Evolutionary conservation across 2,329 filamentous ascomycete genomes (phyloP).

Genomic region (Delphinella strobiligena): DNA sequence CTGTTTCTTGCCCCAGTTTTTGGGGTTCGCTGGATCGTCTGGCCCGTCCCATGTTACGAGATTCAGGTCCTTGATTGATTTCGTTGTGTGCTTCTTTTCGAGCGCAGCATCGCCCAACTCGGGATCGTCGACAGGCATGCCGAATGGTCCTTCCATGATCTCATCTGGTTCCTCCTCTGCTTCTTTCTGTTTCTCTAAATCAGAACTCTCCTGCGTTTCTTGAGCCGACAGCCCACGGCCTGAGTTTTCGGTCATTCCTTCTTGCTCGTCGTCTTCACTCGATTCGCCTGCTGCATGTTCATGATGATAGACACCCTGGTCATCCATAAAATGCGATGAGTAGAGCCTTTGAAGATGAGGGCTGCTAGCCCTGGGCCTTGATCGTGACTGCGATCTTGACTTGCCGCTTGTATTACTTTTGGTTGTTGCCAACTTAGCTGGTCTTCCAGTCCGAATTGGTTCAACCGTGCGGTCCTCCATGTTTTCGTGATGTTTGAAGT

Average conservation of each 20-base stretch:
- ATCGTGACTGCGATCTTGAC: slow-evolving; percentile 12
- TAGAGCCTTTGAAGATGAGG: slow-evolving; percentile 16
- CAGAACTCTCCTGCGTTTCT: background rate
- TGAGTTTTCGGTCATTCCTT: background rate
- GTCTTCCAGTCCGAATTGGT: slow-evolving; percentile 8
- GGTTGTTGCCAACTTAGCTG: slow-evolving; percentile 4
- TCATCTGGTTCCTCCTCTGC: slow-evolving; percentile 7
- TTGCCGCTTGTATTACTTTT: background rate
- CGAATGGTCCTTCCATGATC: slow-evolving; percentile 5
- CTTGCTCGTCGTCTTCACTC: slow-evolving; percentile 7
- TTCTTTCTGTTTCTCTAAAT: slow-evolving; percentile 4
- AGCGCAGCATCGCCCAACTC: slow-evolving; percentile 8
- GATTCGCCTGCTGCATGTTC: slow-evolving; percentile 8
- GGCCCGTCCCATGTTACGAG: slow-evolving; percentile 34
- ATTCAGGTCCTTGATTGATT: slow-evolving; percentile 18
- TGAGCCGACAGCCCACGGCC: background rate
- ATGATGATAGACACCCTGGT: slow-evolving; percentile 18
- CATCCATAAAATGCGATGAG: slow-evolving; percentile 23
- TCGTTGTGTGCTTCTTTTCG: slow-evolving; percentile 13
- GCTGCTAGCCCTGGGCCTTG: slow-evolving; percentile 9
- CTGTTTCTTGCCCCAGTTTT: slow-evolving; percentile 31
- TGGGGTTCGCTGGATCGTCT: slow-evolving; percentile 34
- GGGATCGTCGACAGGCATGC: slow-evolving; percentile 1
- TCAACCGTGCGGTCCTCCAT: slow-evolving; percentile 6
- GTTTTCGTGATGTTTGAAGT: background rate